Conservation (phyloP, 1,139 yeast genomes). For the Entelexis paramagnoliae region DNA sequence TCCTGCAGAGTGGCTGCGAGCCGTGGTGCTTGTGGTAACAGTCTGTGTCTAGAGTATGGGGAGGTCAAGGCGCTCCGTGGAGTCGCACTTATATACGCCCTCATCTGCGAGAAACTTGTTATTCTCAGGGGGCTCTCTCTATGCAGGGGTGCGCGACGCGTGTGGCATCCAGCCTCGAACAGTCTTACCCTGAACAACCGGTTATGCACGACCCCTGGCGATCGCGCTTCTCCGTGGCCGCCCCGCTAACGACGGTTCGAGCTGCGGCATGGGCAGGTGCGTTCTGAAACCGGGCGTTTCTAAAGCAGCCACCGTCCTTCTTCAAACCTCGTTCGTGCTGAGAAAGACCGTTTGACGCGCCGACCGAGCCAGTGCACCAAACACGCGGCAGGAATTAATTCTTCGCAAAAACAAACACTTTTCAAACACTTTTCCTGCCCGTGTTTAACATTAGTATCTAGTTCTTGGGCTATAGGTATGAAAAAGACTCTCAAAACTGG, state of each 20-base stretch:
- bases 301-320: too few species aligned
- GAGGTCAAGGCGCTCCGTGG: background rate
- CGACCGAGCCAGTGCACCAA: background rate
- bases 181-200: background rate
- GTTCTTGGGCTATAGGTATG: too few species aligned
- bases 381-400: too few species aligned
- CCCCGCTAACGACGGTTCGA: background rate
- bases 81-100: background rate
- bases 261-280: background rate
- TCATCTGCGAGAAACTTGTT: too few species aligned
- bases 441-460: too few species aligned
- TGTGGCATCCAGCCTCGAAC: background rate
- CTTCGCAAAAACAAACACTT: too few species aligned
- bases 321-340: too few species aligned
- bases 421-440: too few species aligned
- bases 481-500: background rate
- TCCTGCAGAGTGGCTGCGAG: background rate
- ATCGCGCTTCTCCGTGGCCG: background rate
- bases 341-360: too few species aligned
- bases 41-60: too few species aligned
- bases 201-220: conserved; percentile 1
- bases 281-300: background rate
- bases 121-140: background rate
- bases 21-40: too few species aligned
- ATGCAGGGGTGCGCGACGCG: conserved; percentile 3